Evolutionary conservation across 257 asterid species (phyloP).

Genomic region (Sherardia arvensis): DNA sequence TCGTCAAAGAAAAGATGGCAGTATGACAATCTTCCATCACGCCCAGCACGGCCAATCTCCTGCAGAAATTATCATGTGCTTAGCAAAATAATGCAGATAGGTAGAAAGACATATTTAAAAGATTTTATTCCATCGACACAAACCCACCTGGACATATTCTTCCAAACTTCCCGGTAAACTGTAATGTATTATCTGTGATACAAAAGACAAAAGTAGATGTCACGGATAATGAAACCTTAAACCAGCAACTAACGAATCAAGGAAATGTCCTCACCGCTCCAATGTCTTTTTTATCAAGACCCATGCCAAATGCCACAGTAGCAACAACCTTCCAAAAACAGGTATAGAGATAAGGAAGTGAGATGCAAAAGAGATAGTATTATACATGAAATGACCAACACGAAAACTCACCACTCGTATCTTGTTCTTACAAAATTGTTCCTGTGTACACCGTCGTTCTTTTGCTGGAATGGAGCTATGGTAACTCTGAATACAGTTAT

Average conservation of each 20-base stretch:
- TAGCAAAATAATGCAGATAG: not conserved
- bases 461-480: slow-evolving; percentile 87
- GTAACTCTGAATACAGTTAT: slow-evolving; percentile 54
- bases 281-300: slow-evolving; percentile 90
- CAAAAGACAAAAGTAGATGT: slow-evolving; percentile 1
- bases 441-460: slow-evolving; percentile 71
- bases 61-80: slow-evolving; percentile 20
- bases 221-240: not conserved
- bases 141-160: slow-evolving; percentile 86
- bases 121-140: not conserved
- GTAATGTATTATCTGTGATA: slow-evolving; percentile 80
- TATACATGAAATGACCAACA: slow-evolving; percentile 5
- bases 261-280: slow-evolving; percentile 70
- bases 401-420: slow-evolving; percentile 68
- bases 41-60: slow-evolving; percentile 99
- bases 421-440: slow-evolving; percentile 77
- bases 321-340: slow-evolving; percentile 80
- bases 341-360: slow-evolving; percentile 7
- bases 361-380: not conserved
- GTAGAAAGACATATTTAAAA: not conserved
- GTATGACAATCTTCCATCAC: slow-evolving; percentile 83
- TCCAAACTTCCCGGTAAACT: slow-evolving; percentile 97
- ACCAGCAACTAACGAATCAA: slow-evolving; percentile 9
- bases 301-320: slow-evolving; percentile 99
- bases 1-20: slow-evolving; percentile 90